A percentile compares a stretch with the other conserved stretches of the same genome.
Conservation (phyloP, 2,329 filamentous ascomycete genomes). For the Aureobasidium sp. region DNA sequence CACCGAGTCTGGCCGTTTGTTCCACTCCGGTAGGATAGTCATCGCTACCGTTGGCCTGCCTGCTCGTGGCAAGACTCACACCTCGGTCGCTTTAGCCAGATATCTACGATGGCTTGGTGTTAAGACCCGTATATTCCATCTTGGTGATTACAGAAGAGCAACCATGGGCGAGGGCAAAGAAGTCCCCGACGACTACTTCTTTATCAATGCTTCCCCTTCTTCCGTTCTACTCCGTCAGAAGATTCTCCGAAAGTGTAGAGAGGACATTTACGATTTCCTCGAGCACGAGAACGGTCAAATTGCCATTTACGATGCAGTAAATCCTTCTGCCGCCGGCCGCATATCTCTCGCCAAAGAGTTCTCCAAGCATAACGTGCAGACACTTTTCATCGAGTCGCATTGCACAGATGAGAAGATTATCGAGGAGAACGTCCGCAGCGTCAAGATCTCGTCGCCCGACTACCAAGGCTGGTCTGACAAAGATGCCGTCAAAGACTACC, state of each 20-base stretch:
- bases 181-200: constrained; percentile 96
- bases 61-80: constrained; percentile 95
- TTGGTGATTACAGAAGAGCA: constrained; percentile 91
- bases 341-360: constrained; percentile 89
- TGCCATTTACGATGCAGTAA: constrained; percentile 97
- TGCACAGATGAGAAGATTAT: constrained; percentile 92
- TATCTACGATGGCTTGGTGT: constrained; percentile 97
- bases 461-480: constrained; percentile 88
- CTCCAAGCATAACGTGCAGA: constrained; percentile 93
- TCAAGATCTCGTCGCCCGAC: constrained; percentile 97
- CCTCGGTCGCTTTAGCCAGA: constrained; percentile 88
- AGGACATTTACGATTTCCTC: constrained; percentile 93
- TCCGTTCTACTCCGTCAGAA: constrained; percentile 94
- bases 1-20: constrained; percentile 92
- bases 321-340: constrained; percentile 76
- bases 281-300: constrained; percentile 98
- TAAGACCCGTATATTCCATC: constrained; percentile 94
- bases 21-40: constrained; percentile 93
- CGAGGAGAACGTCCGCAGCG: constrained; percentile 90
- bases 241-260: constrained; percentile 93
- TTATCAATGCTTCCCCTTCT: constrained; percentile 83
- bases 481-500: constrained; percentile 86
- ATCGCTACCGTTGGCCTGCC: constrained; percentile 96
- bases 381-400: constrained; percentile 91
- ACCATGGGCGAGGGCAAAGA: constrained; percentile 77